Evolutionary conservation across 768 basidiomycete species (phyloP), one percentile per base, ranked within the genome.

Genomic region (Serendipita sp.): DNA sequence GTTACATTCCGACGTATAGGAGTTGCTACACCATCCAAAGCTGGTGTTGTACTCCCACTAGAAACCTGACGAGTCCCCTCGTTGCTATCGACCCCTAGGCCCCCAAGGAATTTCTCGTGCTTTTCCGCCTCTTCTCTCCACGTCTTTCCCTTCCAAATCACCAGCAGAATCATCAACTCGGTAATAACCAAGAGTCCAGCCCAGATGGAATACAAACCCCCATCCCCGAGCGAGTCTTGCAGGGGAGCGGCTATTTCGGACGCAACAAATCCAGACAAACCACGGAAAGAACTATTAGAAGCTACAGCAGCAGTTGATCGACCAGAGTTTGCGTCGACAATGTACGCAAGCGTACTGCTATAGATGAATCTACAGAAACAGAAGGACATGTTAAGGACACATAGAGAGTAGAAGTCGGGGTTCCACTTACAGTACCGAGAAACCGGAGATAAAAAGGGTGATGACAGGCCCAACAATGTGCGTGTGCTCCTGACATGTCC

Each of bases 261-360:
- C 1, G 83, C 81, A 16, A 87, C 69, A 71, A 87, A 87, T 2
- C 85, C 90, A 15, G 79, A 74, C 2, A 79, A 48, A 0, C 91
- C 89, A 58, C 91, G 80, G 72, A 87, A 87, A 34, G 80, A 80
- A 64, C 86, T 87, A 72, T 94, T 94, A 33, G 79, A 74, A 0
- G 91, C 89, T 5, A 76, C 68, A 0, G 87, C 89, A 2, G 82
- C 82, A 3, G 86, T 83, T 1, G 88, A 88, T 33, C 87, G 80
- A 6, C 91, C 92, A 3, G 78, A 76, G 71, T 94, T 96, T 3
- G 89, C 83, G 68, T 96, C 91, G 15, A 93, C 89, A 37, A 93
- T 77, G 69, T 92, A 94, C 0, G 91, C 86, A 34, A 94, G 74
- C 0, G 87, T 85, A 60, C 83, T 82, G 15, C 83, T 74, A 70